Evolutionary conservation across 2,329 filamentous ascomycete species (phyloP).

Genomic region (Stylonectria norvegica): DNA sequence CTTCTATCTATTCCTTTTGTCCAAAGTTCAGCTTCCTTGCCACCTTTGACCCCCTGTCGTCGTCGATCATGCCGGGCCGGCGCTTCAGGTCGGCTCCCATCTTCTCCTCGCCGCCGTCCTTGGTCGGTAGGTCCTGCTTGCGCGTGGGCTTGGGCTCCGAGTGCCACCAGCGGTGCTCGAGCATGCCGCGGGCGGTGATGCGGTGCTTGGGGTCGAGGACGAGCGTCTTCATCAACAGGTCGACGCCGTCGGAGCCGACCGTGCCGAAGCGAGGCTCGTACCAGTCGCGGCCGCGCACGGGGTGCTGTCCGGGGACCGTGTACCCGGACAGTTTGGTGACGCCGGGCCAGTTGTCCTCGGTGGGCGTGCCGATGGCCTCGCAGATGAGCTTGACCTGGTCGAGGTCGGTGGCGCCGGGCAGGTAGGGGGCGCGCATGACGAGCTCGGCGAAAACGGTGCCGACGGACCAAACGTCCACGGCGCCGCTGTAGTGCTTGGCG

Average conservation of each 20-base stretch:
- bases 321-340: constrained; percentile 79
- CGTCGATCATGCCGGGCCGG: constrained; percentile 64
- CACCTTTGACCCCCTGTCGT: constrained; percentile 68
- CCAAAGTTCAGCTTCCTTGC: constrained; percentile 81
- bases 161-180: constrained; percentile 84
- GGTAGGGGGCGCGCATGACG: constrained; percentile 74
- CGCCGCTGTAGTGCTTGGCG: constrained; percentile 81
- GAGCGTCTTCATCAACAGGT: constrained; percentile 82
- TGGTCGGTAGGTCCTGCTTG: constrained; percentile 77
- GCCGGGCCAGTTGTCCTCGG: constrained; percentile 92
- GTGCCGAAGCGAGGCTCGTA: constrained; percentile 77
- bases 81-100: constrained; percentile 80
- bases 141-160: constrained; percentile 77
- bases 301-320: constrained; percentile 62
- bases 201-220: constrained; percentile 82
- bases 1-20: constrained; percentile 26
- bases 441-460: constrained; percentile 93
- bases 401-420: constrained; percentile 80
- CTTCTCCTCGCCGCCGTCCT: constrained; percentile 68
- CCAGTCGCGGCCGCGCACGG: constrained; percentile 64
- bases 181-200: constrained; percentile 70
- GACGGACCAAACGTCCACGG: constrained; percentile 92
- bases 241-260: constrained; percentile 77
- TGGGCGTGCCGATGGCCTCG: constrained; percentile 82
- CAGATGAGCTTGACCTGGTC: constrained; percentile 83